Evolutionary conservation across 306 rosid species (phyloP).

Genomic region (Dalbergia cochinchinensis): DNA sequence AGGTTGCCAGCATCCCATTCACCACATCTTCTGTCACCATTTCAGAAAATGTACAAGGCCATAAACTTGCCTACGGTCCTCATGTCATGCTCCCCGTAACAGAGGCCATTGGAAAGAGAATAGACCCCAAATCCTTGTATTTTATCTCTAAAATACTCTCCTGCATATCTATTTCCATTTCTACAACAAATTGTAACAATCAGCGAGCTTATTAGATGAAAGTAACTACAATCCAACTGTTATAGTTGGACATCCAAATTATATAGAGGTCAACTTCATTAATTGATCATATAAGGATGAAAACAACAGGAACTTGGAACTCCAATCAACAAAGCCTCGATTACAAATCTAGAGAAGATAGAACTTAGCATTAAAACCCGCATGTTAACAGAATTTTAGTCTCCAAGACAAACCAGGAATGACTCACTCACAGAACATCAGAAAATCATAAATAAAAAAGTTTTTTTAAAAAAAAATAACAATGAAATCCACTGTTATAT

Average conservation of each 20-base stretch:
- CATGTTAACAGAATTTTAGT: neutral
- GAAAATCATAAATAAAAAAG: neutral
- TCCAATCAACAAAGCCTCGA: neutral
- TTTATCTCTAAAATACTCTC: slow-evolving; percentile 99
- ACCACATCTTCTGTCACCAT: too few species aligned
- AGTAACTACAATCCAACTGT: neutral
- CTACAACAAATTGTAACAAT: slow-evolving; percentile 47
- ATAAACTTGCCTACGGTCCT: slow-evolving; percentile 86
- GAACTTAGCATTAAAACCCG: too few species aligned
- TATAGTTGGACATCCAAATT: slow-evolving; percentile 26
- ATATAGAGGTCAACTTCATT: slow-evolving; percentile 32
- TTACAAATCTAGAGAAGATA: neutral
- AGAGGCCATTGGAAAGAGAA: slow-evolving; percentile 90
- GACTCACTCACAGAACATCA: neutral
- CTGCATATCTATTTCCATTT: slow-evolving; percentile 97
- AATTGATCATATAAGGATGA: neutral
- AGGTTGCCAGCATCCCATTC: too few species aligned
- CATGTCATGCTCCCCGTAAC: slow-evolving; percentile 98
- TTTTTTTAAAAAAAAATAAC: neutral
- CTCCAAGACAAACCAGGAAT: neutral
- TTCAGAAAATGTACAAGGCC: too few species aligned
- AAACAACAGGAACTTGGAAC: neutral
- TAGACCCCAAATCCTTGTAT: slow-evolving; percentile 98
- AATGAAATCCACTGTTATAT: slow-evolving; percentile 31
- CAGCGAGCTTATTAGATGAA: neutral